A percentile compares a stretch with the other conserved stretches of the same genome.
phyloP scores from a whole-genome alignment of 306 rosid species.

The Dryas drummondii region DNA sequence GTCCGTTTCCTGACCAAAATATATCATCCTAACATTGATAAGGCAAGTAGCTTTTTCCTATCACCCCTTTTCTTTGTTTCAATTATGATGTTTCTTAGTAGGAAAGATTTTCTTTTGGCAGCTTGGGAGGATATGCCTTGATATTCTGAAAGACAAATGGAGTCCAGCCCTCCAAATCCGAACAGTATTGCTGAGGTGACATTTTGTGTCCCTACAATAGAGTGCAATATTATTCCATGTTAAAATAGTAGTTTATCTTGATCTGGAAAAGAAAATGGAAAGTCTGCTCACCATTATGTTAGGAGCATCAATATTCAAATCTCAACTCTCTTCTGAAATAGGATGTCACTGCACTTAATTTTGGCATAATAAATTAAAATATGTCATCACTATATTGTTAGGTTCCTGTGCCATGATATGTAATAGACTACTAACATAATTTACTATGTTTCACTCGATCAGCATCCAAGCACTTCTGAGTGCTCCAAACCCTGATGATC shows the following conservation, averaged over 20 bases:
- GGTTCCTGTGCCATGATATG: neutral
- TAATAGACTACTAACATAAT: neutral
- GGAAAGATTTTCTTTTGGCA: constrained; percentile 16
- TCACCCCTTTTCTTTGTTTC: constrained; percentile 5
- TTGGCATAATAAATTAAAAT: neutral
- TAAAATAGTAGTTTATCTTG: neutral
- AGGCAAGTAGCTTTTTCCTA: constrained; percentile 26
- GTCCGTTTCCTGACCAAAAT: constrained; percentile 44
- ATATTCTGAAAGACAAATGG: constrained; percentile 39
- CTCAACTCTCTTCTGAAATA: neutral
- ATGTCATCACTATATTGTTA: neutral
- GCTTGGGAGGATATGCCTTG: constrained; percentile 43
- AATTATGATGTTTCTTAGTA: neutral
- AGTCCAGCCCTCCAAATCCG: constrained; percentile 43
- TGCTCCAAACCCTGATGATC: constrained; percentile 91
- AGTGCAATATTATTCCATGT: neutral
- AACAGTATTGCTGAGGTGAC: constrained; percentile 36
- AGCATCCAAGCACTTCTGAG: constrained; percentile 85
- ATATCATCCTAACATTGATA: constrained; percentile 45
- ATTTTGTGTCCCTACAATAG: constrained; percentile 1
- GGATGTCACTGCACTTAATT: neutral
- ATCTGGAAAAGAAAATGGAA: neutral
- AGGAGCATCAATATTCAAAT: neutral
- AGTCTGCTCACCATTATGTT: neutral
- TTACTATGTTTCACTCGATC: neutral